A percentile compares a stretch with the other conserved stretches of the same genome.
Evolutionary conservation across 1,284 basidiomycete genomes (phyloP).

Genomic region (Leccinum subrobustum): DNA sequence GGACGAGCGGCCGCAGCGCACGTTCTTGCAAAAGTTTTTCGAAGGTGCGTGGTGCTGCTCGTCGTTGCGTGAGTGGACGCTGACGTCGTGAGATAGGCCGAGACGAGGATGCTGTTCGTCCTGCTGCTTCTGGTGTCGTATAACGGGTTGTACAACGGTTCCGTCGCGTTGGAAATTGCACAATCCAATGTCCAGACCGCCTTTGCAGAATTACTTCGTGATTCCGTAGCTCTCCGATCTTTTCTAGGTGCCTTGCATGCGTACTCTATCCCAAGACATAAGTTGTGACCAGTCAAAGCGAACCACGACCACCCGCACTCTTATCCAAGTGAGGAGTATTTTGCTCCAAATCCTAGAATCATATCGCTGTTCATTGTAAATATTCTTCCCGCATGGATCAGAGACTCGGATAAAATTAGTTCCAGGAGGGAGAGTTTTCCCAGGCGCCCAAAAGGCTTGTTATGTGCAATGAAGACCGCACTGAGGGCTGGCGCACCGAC

Average conservation of each 20-base stretch:
- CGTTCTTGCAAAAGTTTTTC: constrained; percentile 85
- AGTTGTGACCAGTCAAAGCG: not conserved
- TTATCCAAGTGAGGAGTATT: constrained; percentile 56
- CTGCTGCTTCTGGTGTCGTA: constrained; percentile 48
- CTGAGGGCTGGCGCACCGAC: not conserved
- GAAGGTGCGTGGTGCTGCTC: constrained; percentile 54
- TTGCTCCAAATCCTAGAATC: constrained; percentile 27
- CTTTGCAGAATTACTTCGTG: not conserved
- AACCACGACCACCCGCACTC: not conserved
- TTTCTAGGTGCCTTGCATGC: not conserved
- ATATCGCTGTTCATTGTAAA: not conserved
- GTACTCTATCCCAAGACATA: not conserved
- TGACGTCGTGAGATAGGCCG: constrained; percentile 38
- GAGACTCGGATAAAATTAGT: not conserved
- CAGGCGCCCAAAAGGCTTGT: not conserved
- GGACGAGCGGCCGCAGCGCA: constrained; percentile 51
- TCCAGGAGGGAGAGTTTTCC: not conserved
- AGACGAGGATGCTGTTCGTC: constrained; percentile 53
- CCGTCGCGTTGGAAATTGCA: not conserved
- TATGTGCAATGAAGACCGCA: not conserved
- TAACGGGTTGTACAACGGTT: constrained; percentile 10
- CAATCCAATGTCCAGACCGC: constrained; percentile 11
- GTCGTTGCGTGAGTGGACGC: not conserved
- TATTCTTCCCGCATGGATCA: not conserved
- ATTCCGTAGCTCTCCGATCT: not conserved